Evolutionary conservation across 768 basidiomycete species (phyloP).

Genomic region (Stropharia rugosoannulata): DNA sequence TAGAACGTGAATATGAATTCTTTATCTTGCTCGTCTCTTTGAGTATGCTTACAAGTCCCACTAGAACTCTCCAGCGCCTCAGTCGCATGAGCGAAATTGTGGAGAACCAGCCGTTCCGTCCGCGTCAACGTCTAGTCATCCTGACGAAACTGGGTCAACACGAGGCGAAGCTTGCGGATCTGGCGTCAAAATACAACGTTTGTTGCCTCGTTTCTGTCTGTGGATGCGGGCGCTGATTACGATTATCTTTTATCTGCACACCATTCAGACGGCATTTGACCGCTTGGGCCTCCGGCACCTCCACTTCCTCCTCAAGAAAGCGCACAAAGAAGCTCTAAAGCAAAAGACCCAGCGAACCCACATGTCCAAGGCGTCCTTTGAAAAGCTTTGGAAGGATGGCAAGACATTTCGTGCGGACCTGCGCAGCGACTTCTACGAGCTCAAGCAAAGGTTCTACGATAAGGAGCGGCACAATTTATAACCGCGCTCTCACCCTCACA

Average conservation of each 20-base stretch:
- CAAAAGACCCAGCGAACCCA: conserved; percentile 22
- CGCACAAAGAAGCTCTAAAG: conserved; percentile 27
- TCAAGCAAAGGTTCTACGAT: conserved; percentile 22
- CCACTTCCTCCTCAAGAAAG: conserved; percentile 28
- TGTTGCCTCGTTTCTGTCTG: conserved; percentile 11
- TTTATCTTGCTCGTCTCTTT: not conserved
- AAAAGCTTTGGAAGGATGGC: conserved; percentile 31
- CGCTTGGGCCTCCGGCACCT: conserved; percentile 32
- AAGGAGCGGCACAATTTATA: conserved; percentile 15
- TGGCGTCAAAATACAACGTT: conserved; percentile 35
- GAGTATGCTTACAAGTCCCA: conserved; percentile 4
- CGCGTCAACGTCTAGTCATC: conserved; percentile 25
- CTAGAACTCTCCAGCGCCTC: conserved; percentile 30
- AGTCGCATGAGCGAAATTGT: conserved; percentile 24
- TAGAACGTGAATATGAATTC: conserved; percentile 25
- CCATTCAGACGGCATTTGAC: conserved; percentile 28
- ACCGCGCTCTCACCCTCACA: conserved; percentile 17
- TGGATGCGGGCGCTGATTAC: not conserved
- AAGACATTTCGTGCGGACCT: conserved; percentile 30
- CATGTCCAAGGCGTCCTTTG: conserved; percentile 28
- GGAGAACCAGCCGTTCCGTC: conserved; percentile 25
- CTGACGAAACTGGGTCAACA: conserved; percentile 36
- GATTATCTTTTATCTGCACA: not conserved
- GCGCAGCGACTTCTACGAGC: conserved; percentile 29
- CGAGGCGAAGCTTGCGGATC: conserved; percentile 36